Evolutionary conservation across 345 rosid genomes (phyloP).

Genomic region (Eutrema heterophyllum): DNA sequence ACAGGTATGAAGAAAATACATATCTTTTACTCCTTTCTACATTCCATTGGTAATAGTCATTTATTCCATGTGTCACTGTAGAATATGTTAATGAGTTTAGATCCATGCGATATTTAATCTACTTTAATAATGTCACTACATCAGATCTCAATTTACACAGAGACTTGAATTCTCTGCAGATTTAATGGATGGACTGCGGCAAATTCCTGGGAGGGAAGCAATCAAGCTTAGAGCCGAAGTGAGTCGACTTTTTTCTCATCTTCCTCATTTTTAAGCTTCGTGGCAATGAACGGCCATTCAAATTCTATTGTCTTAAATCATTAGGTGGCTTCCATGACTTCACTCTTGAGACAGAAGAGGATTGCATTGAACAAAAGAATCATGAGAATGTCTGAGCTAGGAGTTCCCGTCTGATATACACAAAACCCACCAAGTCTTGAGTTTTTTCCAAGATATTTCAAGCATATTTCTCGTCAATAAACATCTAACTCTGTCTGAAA

Average conservation of each 20-base stretch:
- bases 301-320: neutral
- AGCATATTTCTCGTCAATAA: constrained; percentile 3
- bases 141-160: neutral
- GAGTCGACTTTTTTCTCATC: constrained; percentile 13
- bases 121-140: neutral
- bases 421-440: constrained; percentile 3
- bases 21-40: neutral
- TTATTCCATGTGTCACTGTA: neutral
- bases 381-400: constrained; percentile 75
- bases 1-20: constrained; percentile 44
- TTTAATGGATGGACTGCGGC: constrained; percentile 89
- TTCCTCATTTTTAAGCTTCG: neutral
- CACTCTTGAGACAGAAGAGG: constrained; percentile 59
- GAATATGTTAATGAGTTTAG: neutral
- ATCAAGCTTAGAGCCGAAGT: constrained; percentile 95
- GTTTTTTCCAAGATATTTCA: constrained; percentile 6
- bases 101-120: neutral
- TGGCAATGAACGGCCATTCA: neutral
- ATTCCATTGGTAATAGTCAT: neutral
- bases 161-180: constrained; percentile 34
- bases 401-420: constrained; percentile 52
- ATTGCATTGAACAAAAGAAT: constrained; percentile 54
- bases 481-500: constrained; percentile 16
- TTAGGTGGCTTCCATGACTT: constrained; percentile 84
- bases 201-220: constrained; percentile 86